Percentiles rank a stretch among this genome's conserved stretches.
Evolutionary conservation across 2,329 filamentous ascomycete genomes (phyloP).

Genomic region (Epichloe elymi): DNA sequence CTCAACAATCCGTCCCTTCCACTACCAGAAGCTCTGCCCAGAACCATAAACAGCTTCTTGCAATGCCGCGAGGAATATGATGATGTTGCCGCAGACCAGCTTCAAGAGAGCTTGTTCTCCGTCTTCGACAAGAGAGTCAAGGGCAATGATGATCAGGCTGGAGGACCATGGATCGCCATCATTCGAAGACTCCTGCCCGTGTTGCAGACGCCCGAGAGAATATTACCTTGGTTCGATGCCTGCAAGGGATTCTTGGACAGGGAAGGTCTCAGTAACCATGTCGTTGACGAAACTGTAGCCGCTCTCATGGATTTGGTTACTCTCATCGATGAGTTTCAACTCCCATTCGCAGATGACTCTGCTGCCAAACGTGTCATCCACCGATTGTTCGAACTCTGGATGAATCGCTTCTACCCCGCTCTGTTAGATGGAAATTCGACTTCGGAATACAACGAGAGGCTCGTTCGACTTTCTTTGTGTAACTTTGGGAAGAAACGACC

Average conservation of each 20-base stretch:
- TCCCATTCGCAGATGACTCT: constrained; percentile 28
- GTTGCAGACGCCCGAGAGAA: constrained; percentile 47
- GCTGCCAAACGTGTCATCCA: constrained; percentile 37
- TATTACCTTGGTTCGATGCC: constrained; percentile 61
- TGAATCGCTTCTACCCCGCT: constrained; percentile 31
- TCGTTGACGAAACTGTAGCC: constrained; percentile 51
- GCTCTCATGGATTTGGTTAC: constrained; percentile 51
- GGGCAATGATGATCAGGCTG: constrained; percentile 39
- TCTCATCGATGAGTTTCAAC: constrained; percentile 45
- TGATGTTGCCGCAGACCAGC: constrained; percentile 52
- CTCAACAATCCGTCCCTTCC: constrained; percentile 39
- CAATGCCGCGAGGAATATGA: constrained; percentile 55
- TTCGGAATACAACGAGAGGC: constrained; percentile 33
- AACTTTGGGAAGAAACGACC: constrained; percentile 56
- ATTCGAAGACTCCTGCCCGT: constrained; percentile 50
- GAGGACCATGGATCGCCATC: constrained; percentile 55
- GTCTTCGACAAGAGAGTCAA: constrained; percentile 54
- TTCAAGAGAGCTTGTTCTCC: constrained; percentile 58
- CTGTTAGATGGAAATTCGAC: constrained; percentile 23
- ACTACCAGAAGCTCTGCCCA: constrained; percentile 51
- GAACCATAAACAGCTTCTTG: constrained; percentile 53
- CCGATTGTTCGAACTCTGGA: constrained; percentile 43
- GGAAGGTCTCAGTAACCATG: constrained; percentile 46
- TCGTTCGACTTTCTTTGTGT: constrained; percentile 38
- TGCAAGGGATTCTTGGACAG: constrained; percentile 26